These are phyloP conservation scores for Xylariaceae sp. DNA, from an alignment of 2,329 filamentous ascomycete species.

Conservation along the genomic window DNA sequence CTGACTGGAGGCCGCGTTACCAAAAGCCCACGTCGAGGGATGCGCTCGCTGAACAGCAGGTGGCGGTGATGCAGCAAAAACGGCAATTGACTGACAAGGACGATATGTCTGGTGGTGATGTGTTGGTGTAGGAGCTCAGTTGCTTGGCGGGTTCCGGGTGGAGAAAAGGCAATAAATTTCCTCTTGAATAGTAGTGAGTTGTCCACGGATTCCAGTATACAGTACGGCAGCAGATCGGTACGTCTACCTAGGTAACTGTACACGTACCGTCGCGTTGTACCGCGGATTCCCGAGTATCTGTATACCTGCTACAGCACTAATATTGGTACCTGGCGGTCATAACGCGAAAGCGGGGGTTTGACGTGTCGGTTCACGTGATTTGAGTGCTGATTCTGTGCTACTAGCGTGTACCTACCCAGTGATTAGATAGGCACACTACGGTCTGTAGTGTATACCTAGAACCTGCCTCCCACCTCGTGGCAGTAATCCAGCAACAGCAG, in stretches of 20 bases:
- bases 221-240: neutral
- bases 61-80: neutral
- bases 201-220: neutral
- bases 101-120: neutral
- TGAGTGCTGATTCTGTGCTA: neutral
- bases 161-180: conserved; percentile 1
- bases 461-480: no score
- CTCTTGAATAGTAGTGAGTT: neutral
- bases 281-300: neutral
- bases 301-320: neutral
- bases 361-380: neutral
- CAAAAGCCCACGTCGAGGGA: neutral
- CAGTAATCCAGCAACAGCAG: no score
- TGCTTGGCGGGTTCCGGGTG: neutral
- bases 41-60: neutral
- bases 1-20: neutral
- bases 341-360: neutral
- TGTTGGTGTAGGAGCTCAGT: neutral
- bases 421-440: no score
- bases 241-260: neutral
- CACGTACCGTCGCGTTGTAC: neutral
- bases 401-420: no score
- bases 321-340: neutral
- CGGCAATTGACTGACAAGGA: neutral
- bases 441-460: no score